phyloP scores from a whole-genome alignment of 2,329 filamentous ascomycete species.

The Alternaria burnsii region DNA sequence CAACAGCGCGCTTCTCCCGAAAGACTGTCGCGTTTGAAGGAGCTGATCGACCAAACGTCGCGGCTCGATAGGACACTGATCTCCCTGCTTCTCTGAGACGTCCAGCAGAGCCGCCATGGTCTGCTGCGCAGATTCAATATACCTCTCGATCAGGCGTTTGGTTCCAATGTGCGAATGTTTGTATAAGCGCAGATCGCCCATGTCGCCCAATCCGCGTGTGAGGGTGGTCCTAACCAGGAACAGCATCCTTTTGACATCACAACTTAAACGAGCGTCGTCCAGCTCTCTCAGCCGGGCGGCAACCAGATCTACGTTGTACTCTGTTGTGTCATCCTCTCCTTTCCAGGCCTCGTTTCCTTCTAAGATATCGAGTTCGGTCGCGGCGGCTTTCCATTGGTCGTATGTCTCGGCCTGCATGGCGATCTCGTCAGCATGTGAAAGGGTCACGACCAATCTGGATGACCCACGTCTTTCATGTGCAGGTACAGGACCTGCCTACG shows the following conservation, averaged over 20 bases:
- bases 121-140: slow-evolving; percentile 79
- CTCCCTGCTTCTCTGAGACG: slow-evolving; percentile 60
- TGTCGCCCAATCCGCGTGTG: slow-evolving; percentile 82
- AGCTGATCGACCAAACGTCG: slow-evolving; percentile 72
- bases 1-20: slow-evolving; percentile 83
- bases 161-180: slow-evolving; percentile 85
- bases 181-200: slow-evolving; percentile 85
- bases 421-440: slow-evolving; percentile 39
- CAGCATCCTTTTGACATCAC: slow-evolving; percentile 79
- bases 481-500: slow-evolving; percentile 69
- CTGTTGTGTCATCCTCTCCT: slow-evolving; percentile 67
- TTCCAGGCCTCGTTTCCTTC: slow-evolving; percentile 89
- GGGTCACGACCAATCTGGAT: slow-evolving; percentile 20
- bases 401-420: slow-evolving; percentile 68
- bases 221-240: slow-evolving; percentile 81
- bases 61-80: slow-evolving; percentile 64
- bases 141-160: slow-evolving; percentile 84
- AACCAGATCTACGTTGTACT: slow-evolving; percentile 77
- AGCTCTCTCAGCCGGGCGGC: slow-evolving; percentile 74
- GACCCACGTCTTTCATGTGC: slow-evolving; percentile 71
- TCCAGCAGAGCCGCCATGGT: slow-evolving; percentile 78
- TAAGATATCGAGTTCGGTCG: slow-evolving; percentile 77
- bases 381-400: slow-evolving; percentile 77
- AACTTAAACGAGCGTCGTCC: slow-evolving; percentile 74
- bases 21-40: slow-evolving; percentile 77